Evolutionary conservation across 1,139 yeast species (phyloP), one percentile per base, ranked within the genome.

Genomic region (Geotrichum europaeum): DNA sequence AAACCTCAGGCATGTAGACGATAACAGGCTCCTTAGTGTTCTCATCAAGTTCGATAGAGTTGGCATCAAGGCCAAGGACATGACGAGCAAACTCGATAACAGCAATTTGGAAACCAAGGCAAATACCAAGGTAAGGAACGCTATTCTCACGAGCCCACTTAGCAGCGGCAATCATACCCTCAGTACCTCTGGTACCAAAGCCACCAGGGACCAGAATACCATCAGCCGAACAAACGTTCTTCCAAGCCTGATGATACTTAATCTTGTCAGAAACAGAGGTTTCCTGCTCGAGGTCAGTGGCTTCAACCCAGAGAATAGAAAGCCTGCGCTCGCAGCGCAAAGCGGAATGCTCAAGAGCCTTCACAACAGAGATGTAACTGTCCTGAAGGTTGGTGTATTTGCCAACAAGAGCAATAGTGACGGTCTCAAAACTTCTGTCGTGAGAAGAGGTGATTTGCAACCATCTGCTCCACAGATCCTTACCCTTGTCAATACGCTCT

Each of bases 171-270:
- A 95, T 80, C 99, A 95, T 95, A 71, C 99, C 99, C 78, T 94
- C 98, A 64, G 91, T 90, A 76, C 99, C 99, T 76, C 99, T 87
- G 60, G 85, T 78, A 65, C 99, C 99, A 72, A 95, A 95, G 1
- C 99, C 99, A 72, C 99, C 99, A 51, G 99, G 99, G 62, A 95
- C 97, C 65, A 95, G 82, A 66, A 95, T 89, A 76, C 99, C 99
- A 75, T 95, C 97, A 28, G 99, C 97, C 70, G 89, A 85, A 74
- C 97, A 90, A 67, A 95, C 86, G 68, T 82, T 80, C 71, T 90
- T 95, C 99, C 99, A 95, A 61, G 98, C 97, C 73, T 87, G 86
- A 76, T 94, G 97, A 79, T 88, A 92, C 69, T 84, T 83, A 61
- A 87, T 84, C 76, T 91, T 87, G 70, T 86, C 83, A 53, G 77